Percentiles rank a stretch among this genome's conserved stretches.
Evolutionary conservation across 495 filamentous ascomycete genomes (phyloP).

Genomic region (Staphylotrichum longicolle): DNA sequence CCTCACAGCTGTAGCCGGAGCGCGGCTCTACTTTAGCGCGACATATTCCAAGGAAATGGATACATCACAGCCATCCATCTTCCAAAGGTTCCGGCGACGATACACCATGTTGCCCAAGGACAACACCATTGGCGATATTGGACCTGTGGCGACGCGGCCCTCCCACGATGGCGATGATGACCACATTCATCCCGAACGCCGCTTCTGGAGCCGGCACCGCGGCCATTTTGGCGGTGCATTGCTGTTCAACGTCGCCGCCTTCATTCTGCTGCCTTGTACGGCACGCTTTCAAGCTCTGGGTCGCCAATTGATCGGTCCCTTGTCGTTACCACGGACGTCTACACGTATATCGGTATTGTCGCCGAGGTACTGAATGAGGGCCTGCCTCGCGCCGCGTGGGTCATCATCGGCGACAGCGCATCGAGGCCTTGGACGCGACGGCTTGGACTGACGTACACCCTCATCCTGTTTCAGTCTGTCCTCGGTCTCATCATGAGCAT

Average conservation of each 20-base stretch:
- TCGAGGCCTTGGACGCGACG: slow-evolving; percentile 53
- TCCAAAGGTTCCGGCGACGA: slow-evolving; percentile 4
- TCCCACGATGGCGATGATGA: slow-evolving; percentile 1
- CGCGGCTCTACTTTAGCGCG: neutral
- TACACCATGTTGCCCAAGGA: slow-evolving; percentile 9
- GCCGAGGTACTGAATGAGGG: slow-evolving; percentile 72
- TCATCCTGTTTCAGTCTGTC: slow-evolving; percentile 58
- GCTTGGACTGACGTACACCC: slow-evolving; percentile 60
- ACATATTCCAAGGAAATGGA: neutral
- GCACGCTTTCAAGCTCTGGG: neutral
- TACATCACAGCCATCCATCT: neutral
- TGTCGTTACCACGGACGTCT: neutral
- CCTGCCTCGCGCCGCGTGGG: slow-evolving; percentile 66
- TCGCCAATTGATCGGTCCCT: neutral
- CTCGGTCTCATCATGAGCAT: slow-evolving; percentile 62
- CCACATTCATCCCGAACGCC: neutral
- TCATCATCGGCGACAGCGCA: slow-evolving; percentile 65
- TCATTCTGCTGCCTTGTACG: neutral
- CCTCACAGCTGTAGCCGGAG: neutral
- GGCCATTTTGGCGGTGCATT: slow-evolving; percentile 3
- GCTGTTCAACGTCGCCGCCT: neutral
- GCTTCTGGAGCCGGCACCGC: neutral
- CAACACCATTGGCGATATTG: neutral
- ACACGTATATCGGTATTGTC: slow-evolving; percentile 40
- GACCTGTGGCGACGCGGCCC: slow-evolving; percentile 1